Evolutionary conservation across 345 rosid species (phyloP), one percentile per base, ranked within the genome.

Genomic region (Salix viminalis): DNA sequence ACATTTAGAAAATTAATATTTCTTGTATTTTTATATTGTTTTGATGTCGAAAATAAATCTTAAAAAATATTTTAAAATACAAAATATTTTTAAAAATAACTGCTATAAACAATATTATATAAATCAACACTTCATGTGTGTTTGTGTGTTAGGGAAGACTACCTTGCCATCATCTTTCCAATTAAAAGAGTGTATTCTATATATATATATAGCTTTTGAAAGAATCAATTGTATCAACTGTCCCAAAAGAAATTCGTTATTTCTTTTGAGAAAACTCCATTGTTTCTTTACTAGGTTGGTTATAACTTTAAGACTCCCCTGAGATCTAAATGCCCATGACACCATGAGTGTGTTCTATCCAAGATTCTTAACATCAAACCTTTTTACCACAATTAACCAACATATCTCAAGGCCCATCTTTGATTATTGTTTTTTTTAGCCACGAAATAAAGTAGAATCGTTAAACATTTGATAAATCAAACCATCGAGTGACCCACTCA

Each of bases 191-290:
- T 36, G 37, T 34, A 34, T 34, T 32, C 34, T 34, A 4, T 34
- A 4, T 34, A 34, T 60, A 15, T 42, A 18, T 7, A 32, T 50
- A 28, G 60, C 76, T 24, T 70, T 74, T 19, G 54, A 58, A 54
- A 37, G 75, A 82, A 75, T 61, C 62, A 42, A 58, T 52, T 75
- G 76, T 28, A 70, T 77, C 48, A 75, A 83, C 84, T 37, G 78
- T 79, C 82, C 4, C 21, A 76, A 84, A 80, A 82, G 81, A 82
- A 84, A 78, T 80, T 78, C 69, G 85, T 82, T 84, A 60, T 21
- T 58, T 74, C 66, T 67, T 84, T 84, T 75, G 32, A 69, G 58
- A 9, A 70, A 77, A 65, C 58, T 26, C 36, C 30, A 46, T 54
- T 36, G 70, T 34, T 39, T 71, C 72, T 83, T 74, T 74, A 42